Conservation (phyloP, 2,329 filamentous ascomycete species). For the Colletotrichum incanum region DNA sequence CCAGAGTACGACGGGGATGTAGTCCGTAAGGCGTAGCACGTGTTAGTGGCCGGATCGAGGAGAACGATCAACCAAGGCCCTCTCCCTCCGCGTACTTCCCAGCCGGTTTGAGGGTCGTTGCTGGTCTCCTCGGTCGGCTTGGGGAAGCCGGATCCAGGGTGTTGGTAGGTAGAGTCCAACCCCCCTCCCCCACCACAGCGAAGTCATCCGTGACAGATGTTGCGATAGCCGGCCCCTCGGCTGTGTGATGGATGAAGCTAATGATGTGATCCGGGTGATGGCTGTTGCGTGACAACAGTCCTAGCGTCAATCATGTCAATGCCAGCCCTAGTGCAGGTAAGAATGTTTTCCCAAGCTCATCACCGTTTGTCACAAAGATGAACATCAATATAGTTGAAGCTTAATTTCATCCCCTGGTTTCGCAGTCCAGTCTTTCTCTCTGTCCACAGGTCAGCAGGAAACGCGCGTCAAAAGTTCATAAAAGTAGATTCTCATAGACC, state of each 20-base stretch:
- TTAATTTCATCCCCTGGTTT: too few relatives aligned
- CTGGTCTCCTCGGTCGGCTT: constrained; percentile 12
- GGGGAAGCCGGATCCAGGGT: not conserved
- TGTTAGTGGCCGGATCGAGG: constrained; percentile 7
- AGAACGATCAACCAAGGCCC: not conserved
- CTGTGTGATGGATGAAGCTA: not conserved
- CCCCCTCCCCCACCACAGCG: not conserved
- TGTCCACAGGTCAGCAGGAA: too few relatives aligned
- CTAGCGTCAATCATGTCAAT: not conserved
- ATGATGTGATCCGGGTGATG: not conserved
- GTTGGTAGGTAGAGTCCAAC: not conserved
- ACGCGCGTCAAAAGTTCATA: too few relatives aligned
- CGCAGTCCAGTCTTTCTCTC: too few relatives aligned
- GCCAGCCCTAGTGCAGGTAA: not conserved
- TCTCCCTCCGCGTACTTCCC: not conserved
- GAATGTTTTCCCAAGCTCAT: not conserved
- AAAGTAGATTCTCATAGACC: constrained; percentile 31
- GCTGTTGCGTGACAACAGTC: not conserved
- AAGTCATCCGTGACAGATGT: not conserved
- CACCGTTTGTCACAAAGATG: too few relatives aligned
- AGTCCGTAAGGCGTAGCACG: constrained; percentile 30
- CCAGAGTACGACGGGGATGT: not conserved
- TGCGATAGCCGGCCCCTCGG: not conserved
- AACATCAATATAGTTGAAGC: too few relatives aligned
- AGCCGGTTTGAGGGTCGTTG: not conserved